phyloP scores from a whole-genome alignment of 1,139 yeast genomes.

The Blastobotrys persicus region DNA sequence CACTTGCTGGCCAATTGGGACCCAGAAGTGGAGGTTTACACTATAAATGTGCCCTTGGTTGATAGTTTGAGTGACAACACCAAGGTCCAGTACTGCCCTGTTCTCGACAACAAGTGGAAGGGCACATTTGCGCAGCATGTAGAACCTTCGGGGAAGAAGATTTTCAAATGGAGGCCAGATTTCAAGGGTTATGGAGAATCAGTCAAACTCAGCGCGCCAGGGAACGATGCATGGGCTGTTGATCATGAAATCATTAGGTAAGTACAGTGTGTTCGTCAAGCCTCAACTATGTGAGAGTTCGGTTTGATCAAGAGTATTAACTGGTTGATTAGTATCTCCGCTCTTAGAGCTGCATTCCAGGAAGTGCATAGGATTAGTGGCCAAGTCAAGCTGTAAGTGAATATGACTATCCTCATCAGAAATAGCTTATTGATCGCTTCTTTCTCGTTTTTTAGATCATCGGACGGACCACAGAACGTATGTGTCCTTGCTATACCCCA shows the following conservation, averaged over 20 bases:
- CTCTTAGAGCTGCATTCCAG: constrained; percentile 65
- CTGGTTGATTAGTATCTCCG: constrained; percentile 7
- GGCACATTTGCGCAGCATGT: constrained; percentile 47
- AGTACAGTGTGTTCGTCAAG: constrained; percentile 20
- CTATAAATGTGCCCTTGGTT: constrained; percentile 79
- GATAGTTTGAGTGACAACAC: constrained; percentile 53
- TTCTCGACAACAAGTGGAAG: constrained; percentile 76
- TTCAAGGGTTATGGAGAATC: constrained; percentile 65
- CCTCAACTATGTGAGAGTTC: too few relatives aligned
- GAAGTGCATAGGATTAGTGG: constrained; percentile 55
- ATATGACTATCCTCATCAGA: background rate
- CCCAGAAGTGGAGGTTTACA: constrained; percentile 62
- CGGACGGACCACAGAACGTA: background rate
- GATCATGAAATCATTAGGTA: constrained; percentile 42
- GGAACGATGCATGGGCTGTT: constrained; percentile 49
- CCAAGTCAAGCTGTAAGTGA: constrained; percentile 44
- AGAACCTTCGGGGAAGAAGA: constrained; percentile 27
- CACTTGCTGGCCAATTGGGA: constrained; percentile 60
- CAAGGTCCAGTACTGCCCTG: constrained; percentile 68
- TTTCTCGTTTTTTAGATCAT: background rate
- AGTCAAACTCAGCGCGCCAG: constrained; percentile 49
- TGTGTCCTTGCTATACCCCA: constrained; percentile 9
- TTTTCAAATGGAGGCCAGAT: constrained; percentile 81
- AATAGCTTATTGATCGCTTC: background rate
- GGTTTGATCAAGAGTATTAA: background rate